These are phyloP conservation scores for Pseudozyma sp. DNA, from an alignment of 1,284 basidiomycete species.

Conservation along the genomic window DNA sequence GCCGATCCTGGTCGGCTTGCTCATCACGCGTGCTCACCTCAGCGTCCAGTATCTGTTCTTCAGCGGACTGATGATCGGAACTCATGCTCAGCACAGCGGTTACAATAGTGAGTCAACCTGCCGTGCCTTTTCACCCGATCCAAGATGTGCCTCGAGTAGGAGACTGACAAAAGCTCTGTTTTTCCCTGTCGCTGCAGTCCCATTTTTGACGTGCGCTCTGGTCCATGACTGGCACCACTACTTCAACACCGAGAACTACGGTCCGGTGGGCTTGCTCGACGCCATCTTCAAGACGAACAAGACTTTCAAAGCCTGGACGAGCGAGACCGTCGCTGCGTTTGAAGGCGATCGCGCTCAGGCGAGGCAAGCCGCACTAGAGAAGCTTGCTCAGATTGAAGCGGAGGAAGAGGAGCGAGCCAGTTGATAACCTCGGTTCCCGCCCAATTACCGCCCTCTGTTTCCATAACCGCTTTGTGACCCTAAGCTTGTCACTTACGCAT, in stretches of 20 bases:
- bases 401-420: neutral
- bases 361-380: constrained; percentile 8
- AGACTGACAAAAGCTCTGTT: no score
- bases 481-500: no score
- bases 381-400: constrained; percentile 5
- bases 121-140: neutral
- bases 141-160: neutral
- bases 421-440: neutral
- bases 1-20: constrained; percentile 3
- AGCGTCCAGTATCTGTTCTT: constrained; percentile 8
- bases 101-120: constrained; percentile 5
- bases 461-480: no score
- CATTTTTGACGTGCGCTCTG: constrained; percentile 1
- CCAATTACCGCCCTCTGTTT: no score
- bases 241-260: constrained; percentile 8
- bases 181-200: neutral
- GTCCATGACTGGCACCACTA: constrained; percentile 11
- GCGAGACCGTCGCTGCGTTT: constrained; percentile 4
- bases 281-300: constrained; percentile 6
- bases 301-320: constrained; percentile 5
- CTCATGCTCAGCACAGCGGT: neutral
- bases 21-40: constrained; percentile 1
- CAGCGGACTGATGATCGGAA: neutral
- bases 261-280: constrained; percentile 5
- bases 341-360: constrained; percentile 5